These are phyloP conservation scores for Coemansia biformis DNA, from an alignment of 192 early-diverging fungal genomes.

Conservation along the genomic window DNA sequence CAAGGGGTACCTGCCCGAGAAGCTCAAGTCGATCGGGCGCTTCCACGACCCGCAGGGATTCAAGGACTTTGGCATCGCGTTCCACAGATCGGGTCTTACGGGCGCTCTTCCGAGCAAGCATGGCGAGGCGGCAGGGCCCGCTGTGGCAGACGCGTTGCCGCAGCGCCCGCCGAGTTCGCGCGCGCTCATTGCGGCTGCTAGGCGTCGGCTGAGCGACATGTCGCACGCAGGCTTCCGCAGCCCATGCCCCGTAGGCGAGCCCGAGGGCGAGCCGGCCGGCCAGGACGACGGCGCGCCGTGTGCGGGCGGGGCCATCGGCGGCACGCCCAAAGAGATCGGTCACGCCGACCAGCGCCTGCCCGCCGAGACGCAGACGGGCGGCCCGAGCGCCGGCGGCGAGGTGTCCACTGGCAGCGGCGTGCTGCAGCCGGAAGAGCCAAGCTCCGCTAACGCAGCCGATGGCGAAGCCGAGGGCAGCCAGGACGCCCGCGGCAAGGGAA, in stretches of 20 bases:
- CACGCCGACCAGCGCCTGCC: too few relatives aligned
- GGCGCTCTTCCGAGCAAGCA: constrained; percentile 1
- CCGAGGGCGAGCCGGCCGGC: not conserved
- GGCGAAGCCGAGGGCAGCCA: not conserved
- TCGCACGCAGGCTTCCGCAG: constrained; percentile 9
- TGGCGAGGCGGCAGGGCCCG: constrained; percentile 3
- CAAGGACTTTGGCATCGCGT: constrained; percentile 46
- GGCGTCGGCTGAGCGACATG: constrained; percentile 31
- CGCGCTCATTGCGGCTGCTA: constrained; percentile 29
- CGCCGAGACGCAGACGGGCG: too few relatives aligned
- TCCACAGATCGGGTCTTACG: constrained; percentile 29
- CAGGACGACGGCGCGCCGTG: not conserved
- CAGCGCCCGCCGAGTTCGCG: constrained; percentile 13
- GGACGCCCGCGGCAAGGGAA: constrained; percentile 13
- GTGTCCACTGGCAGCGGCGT: too few relatives aligned
- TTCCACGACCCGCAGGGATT: constrained; percentile 73
- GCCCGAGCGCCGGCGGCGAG: too few relatives aligned
- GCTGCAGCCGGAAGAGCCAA: too few relatives aligned
- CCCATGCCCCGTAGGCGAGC: not conserved
- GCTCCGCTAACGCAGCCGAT: too few relatives aligned
- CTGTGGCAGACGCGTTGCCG: not conserved
- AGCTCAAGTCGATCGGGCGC: constrained; percentile 64
- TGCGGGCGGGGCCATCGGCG: too few relatives aligned
- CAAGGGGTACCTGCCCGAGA: constrained; percentile 75
- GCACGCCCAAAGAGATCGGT: too few relatives aligned